Evolutionary conservation across 192 early-diverging fungal species (phyloP), one percentile per base, ranked within the genome.

Genomic region (Dispira simplex): DNA sequence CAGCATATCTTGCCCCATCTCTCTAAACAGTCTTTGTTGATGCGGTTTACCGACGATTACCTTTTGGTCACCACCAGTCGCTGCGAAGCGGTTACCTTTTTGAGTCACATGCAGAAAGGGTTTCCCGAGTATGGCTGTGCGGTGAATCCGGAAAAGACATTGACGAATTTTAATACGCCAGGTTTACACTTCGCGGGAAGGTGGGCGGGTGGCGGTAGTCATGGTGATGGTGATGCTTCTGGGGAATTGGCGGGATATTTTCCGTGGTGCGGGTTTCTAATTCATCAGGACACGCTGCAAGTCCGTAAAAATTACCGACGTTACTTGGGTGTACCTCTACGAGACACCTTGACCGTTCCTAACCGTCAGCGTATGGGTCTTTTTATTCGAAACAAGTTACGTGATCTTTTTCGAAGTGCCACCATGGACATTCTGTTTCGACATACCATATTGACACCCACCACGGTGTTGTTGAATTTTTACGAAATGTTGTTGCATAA

Each of bases 41-140:
- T 95, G 66, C 81, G 90, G 8, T 77, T 85, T 27, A 82, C 90
- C 1, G 92, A 95, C 67, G 92, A 95, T 63, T 92, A 93, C 75
- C 68, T 97, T 27, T 79, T 85, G 51, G 70, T 97, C 11, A 87
- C 88, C 10, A 71, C 75, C n/a, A 57, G 68, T 44, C 66, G 64
- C 44, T 67, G 70, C 0, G 76, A 79, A 46, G 85, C 83, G 0
- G 59, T 44, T 1, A 46, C 65, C 8, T 86, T 91, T 70, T 63
- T 87, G 54, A 66, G 75, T 26, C 60, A 65, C 10, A 82, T 94
- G 81, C 48, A 78, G 25, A 26, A 70, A 59, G 89, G 78, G 18
- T 67, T 83, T 58, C 72, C 84, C 6, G 75, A 80, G 20, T 90
- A 89, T 70, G 90, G 91, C 0, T 90, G 87, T 66, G 64, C 66